These are phyloP conservation scores for Mycena filopes DNA, from an alignment of 768 basidiomycete species.

Conservation along the genomic window DNA sequence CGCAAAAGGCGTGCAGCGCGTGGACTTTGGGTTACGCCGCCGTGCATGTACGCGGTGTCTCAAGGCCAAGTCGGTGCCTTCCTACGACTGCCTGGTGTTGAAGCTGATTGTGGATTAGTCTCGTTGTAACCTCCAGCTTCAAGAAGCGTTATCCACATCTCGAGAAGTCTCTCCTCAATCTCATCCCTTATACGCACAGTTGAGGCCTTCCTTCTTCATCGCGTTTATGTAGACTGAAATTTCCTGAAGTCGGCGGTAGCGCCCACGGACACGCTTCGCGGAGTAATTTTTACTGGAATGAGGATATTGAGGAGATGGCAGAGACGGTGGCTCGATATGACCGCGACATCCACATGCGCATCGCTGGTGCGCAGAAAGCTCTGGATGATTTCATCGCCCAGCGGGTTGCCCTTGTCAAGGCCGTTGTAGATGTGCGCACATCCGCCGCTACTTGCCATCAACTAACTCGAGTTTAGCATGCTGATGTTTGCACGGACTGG, in stretches of 20 bases:
- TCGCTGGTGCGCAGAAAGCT: conserved; percentile 37
- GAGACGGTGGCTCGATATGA: conserved; percentile 27
- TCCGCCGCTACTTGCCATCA: neutral
- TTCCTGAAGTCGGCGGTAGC: conserved; percentile 42
- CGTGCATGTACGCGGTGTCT: conserved; percentile 31
- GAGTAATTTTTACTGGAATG: conserved; percentile 47
- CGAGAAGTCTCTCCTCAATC: conserved; percentile 38
- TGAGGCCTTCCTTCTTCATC: neutral
- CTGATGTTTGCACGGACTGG: conserved; percentile 23
- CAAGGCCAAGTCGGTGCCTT: conserved; percentile 30
- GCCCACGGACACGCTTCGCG: conserved; percentile 37
- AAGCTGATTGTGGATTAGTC: conserved; percentile 33
- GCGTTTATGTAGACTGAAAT: neutral
- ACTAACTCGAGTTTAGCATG: conserved; percentile 20
- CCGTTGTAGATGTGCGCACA: conserved; percentile 25
- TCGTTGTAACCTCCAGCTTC: conserved; percentile 40
- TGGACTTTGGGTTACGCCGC: conserved; percentile 34
- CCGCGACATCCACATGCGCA: conserved; percentile 35
- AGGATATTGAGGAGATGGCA: conserved; percentile 42
- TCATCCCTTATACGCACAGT: conserved; percentile 47
- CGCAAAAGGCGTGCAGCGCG: conserved; percentile 26
- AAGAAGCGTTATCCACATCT: conserved; percentile 38
- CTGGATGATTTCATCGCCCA: conserved; percentile 38
- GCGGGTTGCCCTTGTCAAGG: conserved; percentile 25
- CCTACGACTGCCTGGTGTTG: neutral